Evolutionary conservation across 73 alveolate genomes (phyloP), one percentile per base, ranked within the genome.

Genomic region (Urostyla sp.): DNA sequence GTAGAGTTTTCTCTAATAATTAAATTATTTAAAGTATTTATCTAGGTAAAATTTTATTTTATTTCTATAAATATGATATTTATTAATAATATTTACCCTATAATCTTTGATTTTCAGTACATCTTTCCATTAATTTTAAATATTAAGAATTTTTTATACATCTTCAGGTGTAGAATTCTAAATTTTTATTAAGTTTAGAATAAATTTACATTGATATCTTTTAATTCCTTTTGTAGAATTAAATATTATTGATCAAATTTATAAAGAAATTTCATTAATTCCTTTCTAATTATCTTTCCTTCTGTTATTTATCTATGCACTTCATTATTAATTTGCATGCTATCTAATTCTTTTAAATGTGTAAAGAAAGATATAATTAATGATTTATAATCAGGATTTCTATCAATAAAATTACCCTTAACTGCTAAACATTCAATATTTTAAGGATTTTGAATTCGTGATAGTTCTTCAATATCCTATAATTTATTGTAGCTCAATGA

Each of bases 371-470:
- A 59, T 11, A 59, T 59, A 3, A 59, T 3, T 7, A 59, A 55
- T 21, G 76, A 52, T 59, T 59, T 59, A 36, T 59, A 59, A 20
- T 59, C 76, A 31, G 76, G 76, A 34, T 59, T 32, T 59, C 76
- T 59, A 59, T 59, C 76, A 21, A 59, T 59, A 27, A 11, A 59
- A 59, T 59, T 59, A 13, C 76, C 76, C 24, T 59, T 59, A 5
- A 59, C 76, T 13, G 76, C 76, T 59, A 59, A 20, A 59, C 76
- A 59, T 21, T 59, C 76, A 4, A 59, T 13, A 8, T 5, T 6
- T 10, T 52, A 2, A 3, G 76, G 76, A 2, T 59, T 55, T 35
- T 8, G 23, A 10, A 59, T 10, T 20, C 76, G 32, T 7, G 76
- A 13, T 8, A 59, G 76, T 34, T 59, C 76, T 21, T 59, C 76